Conservation (phyloP, 306 rosid species). For the Gastrolobium bilobum region DNA sequence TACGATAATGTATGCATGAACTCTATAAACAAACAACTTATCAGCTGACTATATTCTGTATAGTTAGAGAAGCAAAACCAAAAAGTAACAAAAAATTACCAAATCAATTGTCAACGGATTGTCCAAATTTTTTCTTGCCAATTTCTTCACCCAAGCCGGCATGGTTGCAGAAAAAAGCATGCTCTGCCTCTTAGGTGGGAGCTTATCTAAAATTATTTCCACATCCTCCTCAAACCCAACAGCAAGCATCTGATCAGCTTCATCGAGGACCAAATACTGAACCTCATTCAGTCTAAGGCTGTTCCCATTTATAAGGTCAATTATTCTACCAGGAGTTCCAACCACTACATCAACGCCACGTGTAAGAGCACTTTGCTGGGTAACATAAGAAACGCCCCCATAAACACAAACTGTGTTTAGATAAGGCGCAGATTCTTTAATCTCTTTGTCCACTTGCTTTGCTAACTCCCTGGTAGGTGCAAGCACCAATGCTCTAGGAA, state of each 20-base stretch:
- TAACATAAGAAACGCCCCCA: constrained; percentile 91
- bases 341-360: constrained; percentile 99
- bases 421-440: constrained; percentile 94
- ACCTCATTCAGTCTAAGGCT: constrained; percentile 88
- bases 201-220: constrained; percentile 80
- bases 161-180: constrained; percentile 99
- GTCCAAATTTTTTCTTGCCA: constrained; percentile 85
- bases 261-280: constrained; percentile 89
- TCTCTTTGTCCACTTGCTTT: constrained; percentile 98
- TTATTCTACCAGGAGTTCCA: constrained; percentile 96
- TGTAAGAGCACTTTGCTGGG: constrained; percentile 87
- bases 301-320: constrained; percentile 87
- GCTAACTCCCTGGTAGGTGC: constrained; percentile 99
- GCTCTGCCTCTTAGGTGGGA: constrained; percentile 85
- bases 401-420: constrained; percentile 90
- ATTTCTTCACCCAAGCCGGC: constrained; percentile 94
- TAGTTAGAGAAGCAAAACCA: not conserved
- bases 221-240: constrained; percentile 99
- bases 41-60: constrained; percentile 1
- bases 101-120: constrained; percentile 94
- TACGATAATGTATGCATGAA: not conserved
- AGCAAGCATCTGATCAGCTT: constrained; percentile 99
- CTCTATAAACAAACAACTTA: constrained; percentile 7
- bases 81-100: constrained; percentile 61
- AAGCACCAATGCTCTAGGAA: constrained; percentile 86